Conservation (phyloP, 805 yeast genomes). For the Kuraishia piskuri region DNA sequence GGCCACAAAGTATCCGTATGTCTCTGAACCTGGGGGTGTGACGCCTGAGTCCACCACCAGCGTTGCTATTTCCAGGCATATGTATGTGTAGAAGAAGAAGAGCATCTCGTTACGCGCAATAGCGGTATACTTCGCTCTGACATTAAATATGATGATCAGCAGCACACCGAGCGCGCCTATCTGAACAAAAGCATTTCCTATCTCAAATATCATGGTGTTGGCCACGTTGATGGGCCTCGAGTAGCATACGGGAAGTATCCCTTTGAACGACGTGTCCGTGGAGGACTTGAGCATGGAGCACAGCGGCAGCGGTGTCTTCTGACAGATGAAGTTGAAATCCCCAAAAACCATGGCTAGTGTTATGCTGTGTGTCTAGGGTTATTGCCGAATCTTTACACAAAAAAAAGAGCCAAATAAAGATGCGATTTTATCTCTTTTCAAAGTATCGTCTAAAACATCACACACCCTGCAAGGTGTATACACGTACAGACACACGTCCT, state of each 20-base stretch:
- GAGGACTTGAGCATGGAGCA: constrained; percentile 64
- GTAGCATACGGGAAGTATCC: constrained; percentile 72
- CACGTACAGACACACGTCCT: not conserved
- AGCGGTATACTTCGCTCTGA: constrained; percentile 84
- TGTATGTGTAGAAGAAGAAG: constrained; percentile 53
- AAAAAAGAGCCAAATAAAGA: not conserved
- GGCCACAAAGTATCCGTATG: constrained; percentile 79
- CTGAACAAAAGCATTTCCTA: constrained; percentile 82
- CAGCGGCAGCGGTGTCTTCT: constrained; percentile 63
- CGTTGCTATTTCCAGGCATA: constrained; percentile 52
- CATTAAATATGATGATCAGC: constrained; percentile 64
- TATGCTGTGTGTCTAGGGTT: not conserved
- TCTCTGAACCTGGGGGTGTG: constrained; percentile 69
- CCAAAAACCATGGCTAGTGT: constrained; percentile 70
- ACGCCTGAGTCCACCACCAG: constrained; percentile 89
- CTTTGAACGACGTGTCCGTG: constrained; percentile 31
- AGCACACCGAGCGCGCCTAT: constrained; percentile 62
- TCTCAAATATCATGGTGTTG: constrained; percentile 82
- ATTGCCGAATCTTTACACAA: no score
- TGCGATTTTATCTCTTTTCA: not conserved
- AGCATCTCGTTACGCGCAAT: constrained; percentile 87
- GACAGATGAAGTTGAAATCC: constrained; percentile 53
- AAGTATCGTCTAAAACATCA: no score
- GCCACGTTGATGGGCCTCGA: constrained; percentile 83
- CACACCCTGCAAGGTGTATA: not conserved